Percentiles rank a stretch among this genome's conserved stretches.
These are phyloP conservation scores for Aspergillus costaricaensis DNA, from an alignment of 2,329 filamentous ascomycete species.

Conservation along the genomic window DNA sequence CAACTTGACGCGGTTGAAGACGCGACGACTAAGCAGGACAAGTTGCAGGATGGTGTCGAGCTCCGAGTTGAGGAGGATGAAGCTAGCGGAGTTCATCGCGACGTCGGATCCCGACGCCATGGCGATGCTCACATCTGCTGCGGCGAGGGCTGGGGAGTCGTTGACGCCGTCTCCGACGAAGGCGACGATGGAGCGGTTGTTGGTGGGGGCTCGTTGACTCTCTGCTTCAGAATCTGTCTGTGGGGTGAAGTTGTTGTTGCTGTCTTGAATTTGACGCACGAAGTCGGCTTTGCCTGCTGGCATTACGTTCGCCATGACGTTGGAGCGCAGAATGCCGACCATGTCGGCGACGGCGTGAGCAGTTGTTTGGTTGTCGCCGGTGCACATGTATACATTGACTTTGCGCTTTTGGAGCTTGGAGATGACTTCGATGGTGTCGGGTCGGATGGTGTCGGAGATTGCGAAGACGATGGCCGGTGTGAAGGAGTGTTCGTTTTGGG, in stretches of 20 bases:
- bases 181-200: constrained; percentile 61
- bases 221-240: constrained; percentile 10
- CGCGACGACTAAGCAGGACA: constrained; percentile 67
- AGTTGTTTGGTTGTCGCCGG: constrained; percentile 85
- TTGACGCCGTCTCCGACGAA: constrained; percentile 90
- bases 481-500: constrained; percentile 26
- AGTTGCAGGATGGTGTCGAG: constrained; percentile 72
- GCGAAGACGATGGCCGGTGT: constrained; percentile 67
- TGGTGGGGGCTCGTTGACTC: constrained; percentile 10
- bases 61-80: constrained; percentile 74
- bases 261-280: constrained; percentile 40
- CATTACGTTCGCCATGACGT: constrained; percentile 84
- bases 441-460: constrained; percentile 77
- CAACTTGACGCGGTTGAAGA: constrained; percentile 76
- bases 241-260: constrained; percentile 9
- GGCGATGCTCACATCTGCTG: constrained; percentile 80
- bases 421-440: constrained; percentile 68
- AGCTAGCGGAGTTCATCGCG: constrained; percentile 77
- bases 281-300: constrained; percentile 71
- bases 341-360: constrained; percentile 74
- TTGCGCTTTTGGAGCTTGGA: constrained; percentile 63
- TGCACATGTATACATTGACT: constrained; percentile 86
- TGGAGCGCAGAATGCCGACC: constrained; percentile 70
- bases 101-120: constrained; percentile 81
- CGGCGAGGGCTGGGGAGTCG: constrained; percentile 76